Base-by-base conservation (phyloP, 2,329 filamentous ascomycete species). In the Pseudopyricularia cyperi region DNA sequence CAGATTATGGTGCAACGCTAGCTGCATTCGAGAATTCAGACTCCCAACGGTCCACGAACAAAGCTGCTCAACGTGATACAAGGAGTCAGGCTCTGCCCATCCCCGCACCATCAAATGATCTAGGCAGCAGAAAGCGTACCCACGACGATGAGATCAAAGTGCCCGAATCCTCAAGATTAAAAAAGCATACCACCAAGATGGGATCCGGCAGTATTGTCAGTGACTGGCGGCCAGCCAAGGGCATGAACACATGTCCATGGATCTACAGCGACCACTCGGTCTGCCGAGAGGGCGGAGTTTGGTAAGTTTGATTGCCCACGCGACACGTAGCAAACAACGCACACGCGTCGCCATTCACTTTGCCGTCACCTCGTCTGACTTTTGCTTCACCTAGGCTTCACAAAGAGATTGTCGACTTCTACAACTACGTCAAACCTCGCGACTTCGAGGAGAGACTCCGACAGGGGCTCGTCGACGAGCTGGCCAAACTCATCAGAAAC, bases 401-500 rank as follows among this genome's bases (percentile, higher is more conserved):
- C 66, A 88, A 89, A 61, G 93, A 98, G 66, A 83, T 97, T 44
- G 71, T 86, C 30, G 87, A 94, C 60, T 97, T 96, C 63, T 94
- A 90, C 64, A 74, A 90, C 34, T 94, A 84, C 64, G 85, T 95
- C 32, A 81, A 77, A 56, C 93, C 93, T 3, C 77, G 79, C 46
- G 67, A 77, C 3, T 93, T 86, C 59, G 93, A 98, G 66, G 76
- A 89, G 55, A 71, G 74, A 3, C 80, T 95, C 52, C 87, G 93
- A 9, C 68, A 75, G 19, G 77, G 86, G 47, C 70, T 98, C 14
- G 75, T 97, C 33, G 68, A 79, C 3, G 82, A 88, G 17, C 71
- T 97, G 2, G 73, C 80, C 49, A 62, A 64, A 17, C 73, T 75
- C 2, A 74, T 94, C 60, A 73, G 72, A 54, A 71, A 65, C 14